Percentiles rank a stretch among this genome's conserved stretches.
Conservation (phyloP, 495 filamentous ascomycete genomes). For the Entonaema liquescens region DNA sequence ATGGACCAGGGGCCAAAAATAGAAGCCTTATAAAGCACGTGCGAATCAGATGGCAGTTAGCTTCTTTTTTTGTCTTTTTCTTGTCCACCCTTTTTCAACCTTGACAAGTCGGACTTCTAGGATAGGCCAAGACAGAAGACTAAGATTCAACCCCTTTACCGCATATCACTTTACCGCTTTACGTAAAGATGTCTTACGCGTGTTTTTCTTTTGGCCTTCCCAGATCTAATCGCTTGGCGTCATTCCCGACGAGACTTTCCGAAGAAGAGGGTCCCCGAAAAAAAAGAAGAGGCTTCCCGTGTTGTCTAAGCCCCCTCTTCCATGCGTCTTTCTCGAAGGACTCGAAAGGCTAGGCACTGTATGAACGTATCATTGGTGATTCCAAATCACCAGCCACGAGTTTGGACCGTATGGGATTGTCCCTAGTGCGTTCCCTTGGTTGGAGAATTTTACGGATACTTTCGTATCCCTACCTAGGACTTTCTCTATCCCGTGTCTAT, state of each 20-base stretch:
- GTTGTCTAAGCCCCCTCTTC: slow-evolving; percentile 43
- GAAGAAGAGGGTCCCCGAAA: not conserved
- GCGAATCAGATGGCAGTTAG: slow-evolving; percentile 19
- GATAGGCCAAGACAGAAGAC: slow-evolving; percentile 6
- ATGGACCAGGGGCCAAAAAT: slow-evolving; percentile 35
- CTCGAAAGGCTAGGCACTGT: slow-evolving; percentile 2
- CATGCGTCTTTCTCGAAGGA: slow-evolving; percentile 40
- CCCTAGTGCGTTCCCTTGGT: not conserved
- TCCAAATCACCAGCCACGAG: slow-evolving; percentile 11
- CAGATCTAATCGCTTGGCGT: slow-evolving; percentile 35
- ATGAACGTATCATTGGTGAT: not conserved
- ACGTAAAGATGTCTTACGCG: slow-evolving; percentile 8
- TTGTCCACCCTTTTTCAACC: slow-evolving; percentile 4
- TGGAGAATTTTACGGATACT: not conserved
- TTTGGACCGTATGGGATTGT: slow-evolving; percentile 7
- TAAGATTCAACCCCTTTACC: slow-evolving; percentile 28
- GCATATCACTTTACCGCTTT: slow-evolving; percentile 28
- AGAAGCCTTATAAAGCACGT: slow-evolving; percentile 37
- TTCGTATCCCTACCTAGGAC: not conserved
- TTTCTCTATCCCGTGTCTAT: not conserved
- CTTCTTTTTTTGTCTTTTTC: not conserved
- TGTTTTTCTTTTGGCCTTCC: not conserved
- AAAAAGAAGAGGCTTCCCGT: slow-evolving; percentile 1
- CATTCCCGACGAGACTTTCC: slow-evolving; percentile 7
- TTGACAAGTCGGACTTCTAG: not conserved